Evolutionary conservation across 2,329 filamentous ascomycete genomes (phyloP).

Genomic region (Lasiodiplodia theobromae): DNA sequence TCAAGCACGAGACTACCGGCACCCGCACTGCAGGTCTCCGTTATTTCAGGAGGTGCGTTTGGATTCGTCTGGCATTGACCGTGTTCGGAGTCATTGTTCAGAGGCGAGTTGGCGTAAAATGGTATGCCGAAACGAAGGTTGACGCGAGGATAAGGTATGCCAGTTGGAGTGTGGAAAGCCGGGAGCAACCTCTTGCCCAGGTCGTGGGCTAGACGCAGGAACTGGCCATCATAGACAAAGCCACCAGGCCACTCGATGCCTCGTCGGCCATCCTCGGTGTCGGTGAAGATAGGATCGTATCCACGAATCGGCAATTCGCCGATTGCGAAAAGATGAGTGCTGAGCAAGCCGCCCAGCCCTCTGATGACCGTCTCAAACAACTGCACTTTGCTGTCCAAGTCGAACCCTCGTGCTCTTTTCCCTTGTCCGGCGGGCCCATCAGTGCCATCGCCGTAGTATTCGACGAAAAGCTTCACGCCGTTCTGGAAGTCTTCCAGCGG

Average conservation of each 20-base stretch:
- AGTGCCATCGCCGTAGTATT: conserved; percentile 86
- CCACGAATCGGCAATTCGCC: conserved; percentile 87
- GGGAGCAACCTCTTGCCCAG: conserved; percentile 84
- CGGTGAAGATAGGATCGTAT: conserved; percentile 64
- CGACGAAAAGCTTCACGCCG: conserved; percentile 76
- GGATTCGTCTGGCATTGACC: conserved; percentile 56
- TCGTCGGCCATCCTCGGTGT: conserved; percentile 41
- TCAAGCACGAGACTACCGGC: conserved; percentile 95
- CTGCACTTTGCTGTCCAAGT: conserved; percentile 97
- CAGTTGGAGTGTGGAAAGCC: conserved; percentile 89
- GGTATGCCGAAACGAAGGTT: conserved; percentile 91
- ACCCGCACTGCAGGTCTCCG: conserved; percentile 95
- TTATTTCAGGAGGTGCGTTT: conserved; percentile 70
- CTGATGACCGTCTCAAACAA: conserved; percentile 98
- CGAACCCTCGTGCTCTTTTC: conserved; percentile 79
- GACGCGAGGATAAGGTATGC: conserved; percentile 92
- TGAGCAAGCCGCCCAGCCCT: conserved; percentile 87
- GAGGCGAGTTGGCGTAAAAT: conserved; percentile 86
- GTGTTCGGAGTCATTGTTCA: conserved; percentile 66
- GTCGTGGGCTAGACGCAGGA: conserved; percentile 88
- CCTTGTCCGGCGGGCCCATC: conserved; percentile 73
- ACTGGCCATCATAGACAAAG: conserved; percentile 85
- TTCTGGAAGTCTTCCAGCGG: conserved; percentile 72
- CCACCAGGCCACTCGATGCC: conserved; percentile 76
- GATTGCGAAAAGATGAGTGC: conserved; percentile 90